phyloP scores from a whole-genome alignment of 2,329 filamentous ascomycete genomes.

The Phaeosphaeria sp. region DNA sequence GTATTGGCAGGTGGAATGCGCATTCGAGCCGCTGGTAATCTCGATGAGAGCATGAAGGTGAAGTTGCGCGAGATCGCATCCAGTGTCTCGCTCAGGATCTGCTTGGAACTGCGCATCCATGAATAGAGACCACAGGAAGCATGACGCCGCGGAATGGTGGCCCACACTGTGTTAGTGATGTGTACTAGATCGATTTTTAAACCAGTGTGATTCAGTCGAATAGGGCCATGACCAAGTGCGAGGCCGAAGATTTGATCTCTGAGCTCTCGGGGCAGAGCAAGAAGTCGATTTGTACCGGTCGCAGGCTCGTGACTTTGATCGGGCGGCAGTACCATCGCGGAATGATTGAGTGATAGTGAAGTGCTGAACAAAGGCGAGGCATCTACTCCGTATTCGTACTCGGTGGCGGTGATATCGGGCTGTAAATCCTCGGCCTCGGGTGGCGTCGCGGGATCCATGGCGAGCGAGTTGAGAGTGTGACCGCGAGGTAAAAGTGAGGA shows the following conservation, averaged over 20 bases:
- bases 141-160: background rate
- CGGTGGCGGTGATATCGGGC: too few species aligned
- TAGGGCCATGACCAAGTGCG: background rate
- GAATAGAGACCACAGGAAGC: background rate
- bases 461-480: too few species aligned
- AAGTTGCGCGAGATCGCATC: background rate
- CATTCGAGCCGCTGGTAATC: too few species aligned
- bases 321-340: too few species aligned
- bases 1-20: background rate
- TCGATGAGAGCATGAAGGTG: background rate
- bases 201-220: background rate
- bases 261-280: background rate
- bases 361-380: too few species aligned
- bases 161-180: background rate
- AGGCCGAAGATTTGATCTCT: background rate
- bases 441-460: too few species aligned
- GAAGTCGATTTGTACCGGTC: background rate
- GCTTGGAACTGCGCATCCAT: background rate
- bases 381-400: too few species aligned
- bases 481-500: too few species aligned
- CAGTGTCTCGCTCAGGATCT: background rate
- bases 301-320: too few species aligned
- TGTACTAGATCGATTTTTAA: background rate
- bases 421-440: too few species aligned
- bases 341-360: too few species aligned